Conservation (phyloP, 257 asterid species). For the Gentiana straminea region DNA sequence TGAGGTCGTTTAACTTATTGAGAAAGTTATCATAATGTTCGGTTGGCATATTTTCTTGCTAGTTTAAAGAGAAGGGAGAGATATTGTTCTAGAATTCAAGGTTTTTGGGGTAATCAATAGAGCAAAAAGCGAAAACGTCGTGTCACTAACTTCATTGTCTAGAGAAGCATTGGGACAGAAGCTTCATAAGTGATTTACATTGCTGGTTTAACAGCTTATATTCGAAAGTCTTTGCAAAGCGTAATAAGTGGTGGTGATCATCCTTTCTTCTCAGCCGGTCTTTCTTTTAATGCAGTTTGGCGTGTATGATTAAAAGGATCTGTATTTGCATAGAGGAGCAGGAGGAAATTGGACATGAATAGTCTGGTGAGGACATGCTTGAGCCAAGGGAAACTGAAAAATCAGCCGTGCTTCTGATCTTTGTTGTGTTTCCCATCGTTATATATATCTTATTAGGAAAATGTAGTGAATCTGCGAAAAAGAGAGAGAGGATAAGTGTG, state of each 20-base stretch:
- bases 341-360: constrained; percentile 48
- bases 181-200: neutral
- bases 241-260: constrained; percentile 1
- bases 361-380: constrained; percentile 68
- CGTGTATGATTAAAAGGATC: constrained; percentile 24
- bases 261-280: neutral
- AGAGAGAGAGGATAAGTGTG: constrained; percentile 39
- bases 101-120: neutral
- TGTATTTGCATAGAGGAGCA: constrained; percentile 16
- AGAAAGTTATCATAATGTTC: neutral
- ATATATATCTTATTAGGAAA: constrained; percentile 60
- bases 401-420: constrained; percentile 49
- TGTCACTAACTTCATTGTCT: neutral
- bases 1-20: neutral
- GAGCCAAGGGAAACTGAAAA: constrained; percentile 70
- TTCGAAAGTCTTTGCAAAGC: neutral
- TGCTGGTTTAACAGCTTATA: neutral
- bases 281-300: constrained; percentile 5
- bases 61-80: neutral
- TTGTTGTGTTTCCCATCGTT: constrained; percentile 72
- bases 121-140: neutral
- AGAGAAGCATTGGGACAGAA: neutral
- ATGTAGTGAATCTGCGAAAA: constrained; percentile 56
- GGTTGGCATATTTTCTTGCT: neutral
- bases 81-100: neutral